Conservation (phyloP, 371 early-diverging fungal species). For the Actinomortierella wolfii region DNA sequence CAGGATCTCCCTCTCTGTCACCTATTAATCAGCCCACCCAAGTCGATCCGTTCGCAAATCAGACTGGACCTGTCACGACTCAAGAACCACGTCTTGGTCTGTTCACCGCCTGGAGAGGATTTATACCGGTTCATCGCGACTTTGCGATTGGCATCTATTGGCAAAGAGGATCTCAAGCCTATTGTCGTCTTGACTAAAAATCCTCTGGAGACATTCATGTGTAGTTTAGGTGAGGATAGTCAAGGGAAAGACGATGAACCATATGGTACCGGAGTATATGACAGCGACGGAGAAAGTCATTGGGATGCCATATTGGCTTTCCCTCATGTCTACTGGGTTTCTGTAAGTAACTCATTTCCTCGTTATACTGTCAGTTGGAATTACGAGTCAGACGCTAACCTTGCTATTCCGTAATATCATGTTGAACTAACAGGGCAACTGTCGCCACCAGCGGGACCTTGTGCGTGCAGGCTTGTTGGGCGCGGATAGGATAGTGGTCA, state of each 20-base stretch:
- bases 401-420: too few relatives aligned
- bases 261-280: too few relatives aligned
- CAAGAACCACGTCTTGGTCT: slow-evolving; percentile 31
- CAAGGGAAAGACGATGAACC: not conserved
- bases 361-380: too few relatives aligned
- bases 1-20: slow-evolving; percentile 53
- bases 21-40: slow-evolving; percentile 48
- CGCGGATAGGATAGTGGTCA: slow-evolving; percentile 64
- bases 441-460: slow-evolving; percentile 61
- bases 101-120: slow-evolving; percentile 21
- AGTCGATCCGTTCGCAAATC: slow-evolving; percentile 21
- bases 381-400: too few relatives aligned
- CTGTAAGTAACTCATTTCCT: slow-evolving; percentile 37
- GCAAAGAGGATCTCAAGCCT: slow-evolving; percentile 28
- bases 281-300: not conserved
- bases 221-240: slow-evolving; percentile 1
- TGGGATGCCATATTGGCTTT: slow-evolving; percentile 52
- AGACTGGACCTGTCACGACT: slow-evolving; percentile 26
- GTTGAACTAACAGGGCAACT: slow-evolving; percentile 65
- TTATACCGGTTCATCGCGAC: slow-evolving; percentile 37
- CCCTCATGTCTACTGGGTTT: slow-evolving; percentile 59
- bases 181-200: slow-evolving; percentile 34
- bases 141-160: slow-evolving; percentile 30
- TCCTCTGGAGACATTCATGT: slow-evolving; percentile 13
- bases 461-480: slow-evolving; percentile 58